Percentiles rank a stretch among this genome's conserved stretches.
phyloP scores from a whole-genome alignment of 2,329 filamentous ascomycete genomes.

The Aspergillus phoenicis region DNA sequence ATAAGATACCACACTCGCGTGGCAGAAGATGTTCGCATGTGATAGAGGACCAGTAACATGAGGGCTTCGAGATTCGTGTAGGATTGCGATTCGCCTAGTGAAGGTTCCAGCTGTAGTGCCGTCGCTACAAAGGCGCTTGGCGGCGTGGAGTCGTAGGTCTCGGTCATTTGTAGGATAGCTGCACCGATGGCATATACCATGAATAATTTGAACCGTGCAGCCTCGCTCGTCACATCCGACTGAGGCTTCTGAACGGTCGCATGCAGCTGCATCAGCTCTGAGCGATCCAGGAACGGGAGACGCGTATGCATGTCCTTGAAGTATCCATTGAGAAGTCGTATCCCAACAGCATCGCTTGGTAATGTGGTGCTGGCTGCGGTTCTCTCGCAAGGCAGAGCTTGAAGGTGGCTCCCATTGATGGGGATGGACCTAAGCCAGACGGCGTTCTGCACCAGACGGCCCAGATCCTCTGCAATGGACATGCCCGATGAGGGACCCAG shows the following conservation, averaged over 20 bases:
- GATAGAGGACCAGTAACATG: conserved; percentile 27
- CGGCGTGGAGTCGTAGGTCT: conserved; percentile 19
- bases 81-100: conserved; percentile 14
- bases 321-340: conserved; percentile 22
- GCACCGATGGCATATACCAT: conserved; percentile 29
- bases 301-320: conserved; percentile 26
- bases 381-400: neutral
- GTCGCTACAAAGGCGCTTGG: conserved; percentile 17
- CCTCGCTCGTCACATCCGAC: neutral
- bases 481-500: conserved; percentile 24
- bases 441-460: conserved; percentile 19
- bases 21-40: conserved; percentile 25
- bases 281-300: conserved; percentile 21
- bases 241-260: neutral
- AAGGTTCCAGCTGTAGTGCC: conserved; percentile 20
- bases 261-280: neutral
- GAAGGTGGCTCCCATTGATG: conserved; percentile 10
- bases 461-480: conserved; percentile 20
- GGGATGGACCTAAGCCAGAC: conserved; percentile 17
- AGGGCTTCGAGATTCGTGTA: conserved; percentile 27
- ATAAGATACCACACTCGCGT: conserved; percentile 31
- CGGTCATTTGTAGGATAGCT: conserved; percentile 21
- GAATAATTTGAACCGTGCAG: conserved; percentile 24
- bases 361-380: neutral
- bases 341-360: conserved; percentile 19